Evolutionary conservation across 805 yeast genomes (phyloP).

Genomic region (Saccharomycopsis babjevae): DNA sequence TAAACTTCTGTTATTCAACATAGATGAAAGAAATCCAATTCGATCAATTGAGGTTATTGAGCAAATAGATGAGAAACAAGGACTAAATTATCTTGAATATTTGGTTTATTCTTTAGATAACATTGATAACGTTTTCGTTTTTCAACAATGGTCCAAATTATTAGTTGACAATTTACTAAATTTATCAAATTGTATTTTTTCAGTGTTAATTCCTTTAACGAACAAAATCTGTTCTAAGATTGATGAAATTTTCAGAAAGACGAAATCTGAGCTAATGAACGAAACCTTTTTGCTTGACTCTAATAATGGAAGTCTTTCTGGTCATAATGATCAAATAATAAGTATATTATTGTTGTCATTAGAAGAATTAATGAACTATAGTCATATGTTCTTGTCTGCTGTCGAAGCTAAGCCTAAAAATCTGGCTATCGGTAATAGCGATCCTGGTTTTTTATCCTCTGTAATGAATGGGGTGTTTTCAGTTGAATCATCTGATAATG

Average conservation of each 20-base stretch:
- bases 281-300: constrained; percentile 27
- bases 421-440: constrained; percentile 17
- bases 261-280: constrained; percentile 20
- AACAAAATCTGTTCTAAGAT: constrained; percentile 39
- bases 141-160: constrained; percentile 40
- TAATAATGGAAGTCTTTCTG: constrained; percentile 15
- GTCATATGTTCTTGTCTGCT: constrained; percentile 17
- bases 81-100: constrained; percentile 30
- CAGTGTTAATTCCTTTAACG: constrained; percentile 43
- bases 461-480: constrained; percentile 74
- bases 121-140: constrained; percentile 33
- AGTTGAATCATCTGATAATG: constrained; percentile 48
- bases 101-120: constrained; percentile 39
- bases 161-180: constrained; percentile 42
- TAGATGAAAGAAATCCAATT: constrained; percentile 7
- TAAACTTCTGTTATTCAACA: constrained; percentile 5
- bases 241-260: constrained; percentile 24
- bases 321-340: constrained; percentile 29
- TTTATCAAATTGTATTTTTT: constrained; percentile 43
- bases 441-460: constrained; percentile 32
- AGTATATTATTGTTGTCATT: constrained; percentile 43
- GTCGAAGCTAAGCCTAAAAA: constrained; percentile 19
- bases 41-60: neutral
- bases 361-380: constrained; percentile 44
- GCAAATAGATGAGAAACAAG: neutral